Evolutionary conservation across 2,329 filamentous ascomycete species (phyloP).

Genomic region (Epichloe baconii): DNA sequence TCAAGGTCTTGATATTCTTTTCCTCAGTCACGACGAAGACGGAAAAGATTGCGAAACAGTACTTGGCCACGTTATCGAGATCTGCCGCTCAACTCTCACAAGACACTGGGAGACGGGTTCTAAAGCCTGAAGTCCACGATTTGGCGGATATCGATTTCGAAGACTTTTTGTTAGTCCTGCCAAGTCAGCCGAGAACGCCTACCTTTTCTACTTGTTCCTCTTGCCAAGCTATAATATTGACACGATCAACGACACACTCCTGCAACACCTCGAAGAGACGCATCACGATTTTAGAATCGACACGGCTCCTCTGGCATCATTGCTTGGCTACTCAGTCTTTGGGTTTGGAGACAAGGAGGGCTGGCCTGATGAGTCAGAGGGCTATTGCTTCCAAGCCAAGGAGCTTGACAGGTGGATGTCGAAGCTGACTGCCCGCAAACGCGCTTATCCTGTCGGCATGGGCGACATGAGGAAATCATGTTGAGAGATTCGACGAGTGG

Average conservation of each 20-base stretch:
- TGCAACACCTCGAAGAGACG: conserved; percentile 79
- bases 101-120: conserved; percentile 25
- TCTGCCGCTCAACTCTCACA: conserved; percentile 36
- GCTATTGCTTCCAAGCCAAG: conserved; percentile 85
- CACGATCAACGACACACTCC: conserved; percentile 74
- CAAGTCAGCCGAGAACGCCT: conserved; percentile 39
- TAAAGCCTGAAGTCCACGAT: conserved; percentile 56
- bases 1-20: conserved; percentile 75
- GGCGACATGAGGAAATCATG: conserved; percentile 72
- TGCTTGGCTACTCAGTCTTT: conserved; percentile 86
- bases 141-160: conserved; percentile 83
- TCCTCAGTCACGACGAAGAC: conserved; percentile 80
- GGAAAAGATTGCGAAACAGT: conserved; percentile 54
- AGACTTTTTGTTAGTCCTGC: conserved; percentile 78
- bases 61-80: conserved; percentile 41
- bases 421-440: conserved; percentile 74
- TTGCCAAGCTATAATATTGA: conserved; percentile 93
- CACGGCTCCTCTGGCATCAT: conserved; percentile 61
- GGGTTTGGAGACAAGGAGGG: conserved; percentile 84
- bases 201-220: conserved; percentile 72
- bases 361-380: conserved; percentile 82
- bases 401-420: conserved; percentile 94
- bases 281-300: conserved; percentile 96
- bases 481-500: conserved; percentile 63
- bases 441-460: conserved; percentile 80